These are phyloP conservation scores for Peterozyma xylosa DNA, from an alignment of 805 yeast genomes.

Conservation along the genomic window DNA sequence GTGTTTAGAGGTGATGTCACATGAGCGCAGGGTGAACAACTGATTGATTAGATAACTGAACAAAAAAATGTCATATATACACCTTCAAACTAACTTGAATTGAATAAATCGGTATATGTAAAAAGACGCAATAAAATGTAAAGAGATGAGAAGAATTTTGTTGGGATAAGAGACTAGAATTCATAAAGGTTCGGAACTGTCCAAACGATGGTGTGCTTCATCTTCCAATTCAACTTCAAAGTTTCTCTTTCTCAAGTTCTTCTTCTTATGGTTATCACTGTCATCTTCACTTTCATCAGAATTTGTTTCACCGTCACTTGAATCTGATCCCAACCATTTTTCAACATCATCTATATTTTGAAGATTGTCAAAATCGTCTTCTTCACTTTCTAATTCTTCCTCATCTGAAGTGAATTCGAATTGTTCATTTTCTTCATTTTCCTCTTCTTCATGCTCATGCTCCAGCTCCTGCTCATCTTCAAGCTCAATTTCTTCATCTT, in stretches of 20 bases:
- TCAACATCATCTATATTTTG: constrained; percentile 42
- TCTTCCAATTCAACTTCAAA: constrained; percentile 5
- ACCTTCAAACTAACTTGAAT: too few species aligned
- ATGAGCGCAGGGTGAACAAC: too few species aligned
- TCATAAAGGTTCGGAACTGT: too few species aligned
- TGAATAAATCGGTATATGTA: too few species aligned
- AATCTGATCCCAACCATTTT: constrained; percentile 23
- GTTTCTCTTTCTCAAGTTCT: constrained; percentile 3
- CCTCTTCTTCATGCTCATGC: constrained; percentile 45
- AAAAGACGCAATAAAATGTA: too few species aligned
- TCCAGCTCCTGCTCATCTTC: constrained; percentile 42
- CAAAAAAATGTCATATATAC: too few species aligned
- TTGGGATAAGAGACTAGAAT: too few species aligned
- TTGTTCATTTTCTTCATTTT: constrained; percentile 36
- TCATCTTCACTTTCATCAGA: constrained; percentile 26
- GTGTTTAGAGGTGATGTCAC: too few species aligned
- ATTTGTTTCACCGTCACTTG: constrained; percentile 17
- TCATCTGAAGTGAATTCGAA: constrained; percentile 34
- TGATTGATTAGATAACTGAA: too few species aligned
- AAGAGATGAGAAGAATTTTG: too few species aligned
- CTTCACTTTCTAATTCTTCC: constrained; percentile 36
- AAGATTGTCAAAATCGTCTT: constrained; percentile 35
- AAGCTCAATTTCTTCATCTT: constrained; percentile 24
- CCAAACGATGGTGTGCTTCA: neutral
- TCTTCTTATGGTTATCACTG: constrained; percentile 36